A percentile compares a stretch with the other conserved stretches of the same genome.
Evolutionary conservation across 1,284 basidiomycete species (phyloP).

Genomic region (Leccinum ponderosum): DNA sequence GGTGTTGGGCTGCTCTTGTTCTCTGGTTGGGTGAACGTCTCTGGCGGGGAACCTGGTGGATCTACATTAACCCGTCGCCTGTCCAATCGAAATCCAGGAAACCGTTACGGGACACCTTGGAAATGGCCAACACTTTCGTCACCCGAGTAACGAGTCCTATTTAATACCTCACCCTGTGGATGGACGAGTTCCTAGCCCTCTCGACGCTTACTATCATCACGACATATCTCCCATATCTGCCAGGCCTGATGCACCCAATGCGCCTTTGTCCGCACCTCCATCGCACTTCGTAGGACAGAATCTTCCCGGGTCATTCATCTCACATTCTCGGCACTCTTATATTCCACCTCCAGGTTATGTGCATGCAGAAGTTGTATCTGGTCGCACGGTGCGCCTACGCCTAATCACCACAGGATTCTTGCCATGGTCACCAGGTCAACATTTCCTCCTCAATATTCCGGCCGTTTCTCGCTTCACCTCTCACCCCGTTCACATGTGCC

Average conservation of each 20-base stretch:
- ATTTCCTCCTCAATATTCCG: slow-evolving; percentile 76
- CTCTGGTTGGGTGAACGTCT: slow-evolving; percentile 70
- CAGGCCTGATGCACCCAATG: neutral
- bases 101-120: slow-evolving; percentile 16
- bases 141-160: slow-evolving; percentile 4
- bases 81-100: slow-evolving; percentile 1
- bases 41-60: slow-evolving; percentile 60
- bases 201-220: slow-evolving; percentile 20
- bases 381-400: slow-evolving; percentile 74
- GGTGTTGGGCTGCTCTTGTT: slow-evolving; percentile 65
- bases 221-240: neutral
- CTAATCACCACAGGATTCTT: slow-evolving; percentile 62
- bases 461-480: slow-evolving; percentile 66
- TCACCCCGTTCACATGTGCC: slow-evolving; percentile 84
- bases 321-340: slow-evolving; percentile 28
- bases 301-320: slow-evolving; percentile 2
- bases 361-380: slow-evolving; percentile 77
- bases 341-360: slow-evolving; percentile 68
- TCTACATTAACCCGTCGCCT: slow-evolving; percentile 53
- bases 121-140: slow-evolving; percentile 24
- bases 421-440: slow-evolving; percentile 79
- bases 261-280: neutral
- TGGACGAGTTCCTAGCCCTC: slow-evolving; percentile 24
- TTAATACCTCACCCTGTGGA: slow-evolving; percentile 5
- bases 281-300: slow-evolving; percentile 1